phyloP scores from a whole-genome alignment of 176 grass and related monocot species.

The Pontederia paniculata region DNA sequence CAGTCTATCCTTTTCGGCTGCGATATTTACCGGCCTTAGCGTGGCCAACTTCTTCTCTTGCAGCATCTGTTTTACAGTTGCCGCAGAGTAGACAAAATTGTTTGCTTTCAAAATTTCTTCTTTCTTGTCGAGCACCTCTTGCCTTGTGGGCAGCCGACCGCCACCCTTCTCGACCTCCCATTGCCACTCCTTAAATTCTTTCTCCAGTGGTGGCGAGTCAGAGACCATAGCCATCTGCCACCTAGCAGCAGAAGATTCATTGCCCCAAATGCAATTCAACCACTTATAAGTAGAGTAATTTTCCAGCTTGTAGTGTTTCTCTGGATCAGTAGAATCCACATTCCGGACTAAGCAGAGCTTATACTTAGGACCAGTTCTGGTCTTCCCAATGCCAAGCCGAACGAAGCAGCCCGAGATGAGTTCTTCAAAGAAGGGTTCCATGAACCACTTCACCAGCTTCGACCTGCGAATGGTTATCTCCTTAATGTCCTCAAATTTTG shows the following conservation, averaged over 20 bases:
- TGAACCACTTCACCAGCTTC: conserved; percentile 88
- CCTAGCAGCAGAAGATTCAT: conserved; percentile 46
- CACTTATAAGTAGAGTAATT: conserved; percentile 62
- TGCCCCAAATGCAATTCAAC: conserved; percentile 69
- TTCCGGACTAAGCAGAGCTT: conserved; percentile 77
- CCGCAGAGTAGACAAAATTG: conserved; percentile 63
- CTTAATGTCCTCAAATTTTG: conserved; percentile 67
- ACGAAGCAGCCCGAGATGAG: conserved; percentile 65
- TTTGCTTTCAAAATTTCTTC: conserved; percentile 46
- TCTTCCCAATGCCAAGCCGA: conserved; percentile 68
- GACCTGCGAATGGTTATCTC: conserved; percentile 75
- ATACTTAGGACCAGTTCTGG: conserved; percentile 50
- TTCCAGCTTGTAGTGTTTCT: conserved; percentile 60
- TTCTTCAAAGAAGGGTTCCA: conserved; percentile 93
- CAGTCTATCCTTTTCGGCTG: conserved; percentile 81
- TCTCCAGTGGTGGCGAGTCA: conserved; percentile 37
- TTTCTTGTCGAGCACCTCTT: conserved; percentile 84
- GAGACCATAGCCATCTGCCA: conserved; percentile 89
- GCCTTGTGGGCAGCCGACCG: conserved; percentile 47
- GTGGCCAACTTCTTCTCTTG: conserved; percentile 62
- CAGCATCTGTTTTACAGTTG: conserved; percentile 57
- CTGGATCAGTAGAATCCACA: conserved; percentile 62
- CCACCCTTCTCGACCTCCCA: conserved; percentile 56
- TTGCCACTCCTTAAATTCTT: conserved; percentile 82
- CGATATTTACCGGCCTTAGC: conserved; percentile 65